Evolutionary conservation across 2,329 filamentous ascomycete species (phyloP).

Genomic region (Ophiostoma australiae): DNA sequence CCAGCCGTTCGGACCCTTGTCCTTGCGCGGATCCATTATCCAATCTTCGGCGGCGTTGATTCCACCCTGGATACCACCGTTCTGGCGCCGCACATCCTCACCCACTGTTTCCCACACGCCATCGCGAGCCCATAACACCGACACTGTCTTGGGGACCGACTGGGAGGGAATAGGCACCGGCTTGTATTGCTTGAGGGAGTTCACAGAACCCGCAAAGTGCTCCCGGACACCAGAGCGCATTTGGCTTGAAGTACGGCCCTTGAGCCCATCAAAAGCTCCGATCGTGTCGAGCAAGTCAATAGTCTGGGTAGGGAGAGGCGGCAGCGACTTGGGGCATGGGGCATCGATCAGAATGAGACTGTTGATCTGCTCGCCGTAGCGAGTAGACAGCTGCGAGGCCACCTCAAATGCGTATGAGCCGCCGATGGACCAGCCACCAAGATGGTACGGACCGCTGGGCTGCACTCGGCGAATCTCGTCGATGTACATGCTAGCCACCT

Average conservation of each 20-base stretch:
- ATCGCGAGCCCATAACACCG: constrained; percentile 53
- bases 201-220: constrained; percentile 66
- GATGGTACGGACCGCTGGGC: constrained; percentile 60
- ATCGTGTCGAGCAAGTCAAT: constrained; percentile 63
- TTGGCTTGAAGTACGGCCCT: constrained; percentile 37
- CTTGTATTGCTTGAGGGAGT: constrained; percentile 63
- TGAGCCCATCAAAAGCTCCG: constrained; percentile 41
- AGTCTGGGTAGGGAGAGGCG: constrained; percentile 62
- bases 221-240: constrained; percentile 68
- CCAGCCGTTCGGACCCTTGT: constrained; percentile 67
- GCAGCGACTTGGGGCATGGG: constrained; percentile 61
- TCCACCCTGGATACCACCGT: constrained; percentile 28
- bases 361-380: constrained; percentile 53
- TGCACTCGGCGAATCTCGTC: constrained; percentile 67
- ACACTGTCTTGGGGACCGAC: constrained; percentile 56
- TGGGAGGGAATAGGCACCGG: constrained; percentile 57
- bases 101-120: constrained; percentile 32
- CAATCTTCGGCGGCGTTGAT: constrained; percentile 51
- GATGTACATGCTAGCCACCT: constrained; percentile 60
- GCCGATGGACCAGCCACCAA: constrained; percentile 71
- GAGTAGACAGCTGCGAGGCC: constrained; percentile 54
- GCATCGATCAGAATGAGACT: constrained; percentile 60
- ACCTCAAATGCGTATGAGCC: constrained; percentile 68
- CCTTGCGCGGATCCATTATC: constrained; percentile 66
- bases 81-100: constrained; percentile 65